Percentiles rank a stretch among this genome's conserved stretches.
These are phyloP conservation scores for Metschnikowia orientalis DNA, from an alignment of 805 yeast genomes.

Conservation along the genomic window DNA sequence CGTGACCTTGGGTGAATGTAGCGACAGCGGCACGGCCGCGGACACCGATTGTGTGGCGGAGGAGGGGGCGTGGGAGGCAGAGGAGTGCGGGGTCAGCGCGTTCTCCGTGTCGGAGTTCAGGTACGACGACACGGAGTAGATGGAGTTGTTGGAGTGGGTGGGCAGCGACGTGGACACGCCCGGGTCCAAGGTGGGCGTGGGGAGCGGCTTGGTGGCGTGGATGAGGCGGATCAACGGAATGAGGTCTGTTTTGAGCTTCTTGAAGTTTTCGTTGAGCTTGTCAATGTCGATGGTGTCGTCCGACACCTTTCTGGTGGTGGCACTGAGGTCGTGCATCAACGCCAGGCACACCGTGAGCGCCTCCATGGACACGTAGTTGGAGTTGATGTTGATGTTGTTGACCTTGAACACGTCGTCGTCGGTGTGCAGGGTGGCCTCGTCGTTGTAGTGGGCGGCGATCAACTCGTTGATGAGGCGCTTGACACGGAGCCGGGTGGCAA, in stretches of 20 bases:
- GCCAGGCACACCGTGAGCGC: constrained; percentile 33
- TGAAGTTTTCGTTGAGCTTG: constrained; percentile 49
- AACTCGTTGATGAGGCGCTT: constrained; percentile 58
- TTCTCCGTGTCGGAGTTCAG: constrained; percentile 13
- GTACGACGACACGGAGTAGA: constrained; percentile 12
- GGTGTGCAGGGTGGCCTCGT: constrained; percentile 12
- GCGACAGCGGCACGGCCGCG: neutral
- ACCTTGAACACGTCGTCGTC: constrained; percentile 24
- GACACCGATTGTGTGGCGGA: constrained; percentile 1
- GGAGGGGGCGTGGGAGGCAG: constrained; percentile 1
- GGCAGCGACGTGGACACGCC: constrained; percentile 30
- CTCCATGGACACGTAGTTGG: constrained; percentile 34
- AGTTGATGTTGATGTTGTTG: constrained; percentile 31
- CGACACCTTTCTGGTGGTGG: constrained; percentile 12
- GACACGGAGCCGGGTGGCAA: constrained; percentile 55
- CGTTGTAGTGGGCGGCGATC: constrained; percentile 30
- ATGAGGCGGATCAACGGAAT: constrained; percentile 57
- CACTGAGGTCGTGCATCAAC: constrained; percentile 34
- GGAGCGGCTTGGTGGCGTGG: constrained; percentile 65
- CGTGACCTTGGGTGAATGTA: constrained; percentile 1
- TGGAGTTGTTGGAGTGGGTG: constrained; percentile 19
- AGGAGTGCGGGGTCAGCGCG: constrained; percentile 5
- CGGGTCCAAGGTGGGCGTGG: constrained; percentile 54
- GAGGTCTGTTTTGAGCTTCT: constrained; percentile 57
- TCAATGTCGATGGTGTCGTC: constrained; percentile 28